These are phyloP conservation scores for Vigna trinervia DNA, from an alignment of 306 rosid genomes.

Conservation along the genomic window DNA sequence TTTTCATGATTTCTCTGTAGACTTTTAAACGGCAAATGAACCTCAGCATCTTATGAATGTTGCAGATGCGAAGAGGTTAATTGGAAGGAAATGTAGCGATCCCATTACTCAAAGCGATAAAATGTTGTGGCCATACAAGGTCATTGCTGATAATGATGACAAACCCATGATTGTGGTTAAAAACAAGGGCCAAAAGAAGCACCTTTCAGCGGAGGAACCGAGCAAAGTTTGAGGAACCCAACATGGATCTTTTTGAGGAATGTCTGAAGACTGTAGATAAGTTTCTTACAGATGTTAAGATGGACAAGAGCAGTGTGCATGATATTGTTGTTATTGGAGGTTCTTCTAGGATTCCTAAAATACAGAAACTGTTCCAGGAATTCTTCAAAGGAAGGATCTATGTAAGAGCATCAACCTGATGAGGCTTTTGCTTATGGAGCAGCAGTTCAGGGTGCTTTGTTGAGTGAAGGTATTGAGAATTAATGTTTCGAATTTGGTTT, in stretches of 20 bases:
- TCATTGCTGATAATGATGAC: constrained; percentile 33
- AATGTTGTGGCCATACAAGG: constrained; percentile 57
- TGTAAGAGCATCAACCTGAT: constrained; percentile 35
- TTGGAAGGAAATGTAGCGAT: constrained; percentile 57
- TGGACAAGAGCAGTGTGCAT: neutral
- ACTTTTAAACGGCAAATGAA: neutral
- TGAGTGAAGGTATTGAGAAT: constrained; percentile 22
- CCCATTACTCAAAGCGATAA: constrained; percentile 31
- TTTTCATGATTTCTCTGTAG: neutral
- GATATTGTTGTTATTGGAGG: constrained; percentile 44
- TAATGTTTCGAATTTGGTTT: constrained; percentile 45
- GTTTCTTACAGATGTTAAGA: constrained; percentile 1
- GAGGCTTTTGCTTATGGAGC: constrained; percentile 43
- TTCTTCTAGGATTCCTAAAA: constrained; percentile 42
- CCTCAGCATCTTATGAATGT: neutral
- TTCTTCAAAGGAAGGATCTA: constrained; percentile 14
- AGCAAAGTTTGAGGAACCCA: constrained; percentile 23
- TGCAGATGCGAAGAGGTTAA: constrained; percentile 42
- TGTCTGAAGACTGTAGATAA: neutral
- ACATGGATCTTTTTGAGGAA: constrained; percentile 5
- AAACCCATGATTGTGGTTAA: constrained; percentile 55
- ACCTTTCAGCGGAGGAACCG: constrained; percentile 50
- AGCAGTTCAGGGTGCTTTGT: constrained; percentile 40
- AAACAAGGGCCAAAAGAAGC: constrained; percentile 58
- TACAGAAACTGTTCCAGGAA: constrained; percentile 1